These are phyloP conservation scores for Kalmusia sp. DNA, from an alignment of 2,329 filamentous ascomycete genomes.

Conservation along the genomic window DNA sequence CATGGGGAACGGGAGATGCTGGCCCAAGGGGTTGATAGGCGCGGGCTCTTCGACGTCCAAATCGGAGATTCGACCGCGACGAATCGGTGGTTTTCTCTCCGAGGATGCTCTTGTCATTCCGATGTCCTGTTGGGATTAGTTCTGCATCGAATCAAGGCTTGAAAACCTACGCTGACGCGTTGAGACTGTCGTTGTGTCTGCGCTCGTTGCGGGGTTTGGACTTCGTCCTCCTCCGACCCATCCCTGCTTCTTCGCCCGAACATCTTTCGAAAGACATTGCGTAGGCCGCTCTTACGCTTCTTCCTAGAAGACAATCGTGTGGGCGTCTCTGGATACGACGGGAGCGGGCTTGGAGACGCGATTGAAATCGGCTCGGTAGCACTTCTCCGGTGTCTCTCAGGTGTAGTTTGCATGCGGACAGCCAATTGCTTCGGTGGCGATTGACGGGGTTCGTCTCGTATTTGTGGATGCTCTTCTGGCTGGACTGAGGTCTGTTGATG, in stretches of 20 bases:
- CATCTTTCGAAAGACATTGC: conserved; percentile 47
- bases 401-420: conserved; percentile 30
- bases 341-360: conserved; percentile 36
- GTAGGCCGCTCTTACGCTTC: conserved; percentile 45
- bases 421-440: conserved; percentile 28
- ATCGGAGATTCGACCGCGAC: conserved; percentile 41
- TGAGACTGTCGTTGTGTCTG: conserved; percentile 29
- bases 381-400: conserved; percentile 33
- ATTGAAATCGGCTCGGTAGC: conserved; percentile 29
- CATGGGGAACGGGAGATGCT: conserved; percentile 49
- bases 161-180: conserved; percentile 42
- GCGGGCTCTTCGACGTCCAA: conserved; percentile 39
- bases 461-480: conserved; percentile 8
- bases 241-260: conserved; percentile 43
- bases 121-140: conserved; percentile 35
- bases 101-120: conserved; percentile 33
- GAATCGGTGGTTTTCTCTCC: conserved; percentile 25
- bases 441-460: conserved; percentile 15
- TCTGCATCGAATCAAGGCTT: background rate
- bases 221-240: conserved; percentile 28
- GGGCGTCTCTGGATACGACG: conserved; percentile 37
- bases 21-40: conserved; percentile 43
- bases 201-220: conserved; percentile 14
- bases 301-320: conserved; percentile 35
- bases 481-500: background rate